Evolutionary conservation across 2,329 filamentous ascomycete genomes (phyloP), one percentile per base, ranked within the genome.

Genomic region (Fusarium denticulatum): DNA sequence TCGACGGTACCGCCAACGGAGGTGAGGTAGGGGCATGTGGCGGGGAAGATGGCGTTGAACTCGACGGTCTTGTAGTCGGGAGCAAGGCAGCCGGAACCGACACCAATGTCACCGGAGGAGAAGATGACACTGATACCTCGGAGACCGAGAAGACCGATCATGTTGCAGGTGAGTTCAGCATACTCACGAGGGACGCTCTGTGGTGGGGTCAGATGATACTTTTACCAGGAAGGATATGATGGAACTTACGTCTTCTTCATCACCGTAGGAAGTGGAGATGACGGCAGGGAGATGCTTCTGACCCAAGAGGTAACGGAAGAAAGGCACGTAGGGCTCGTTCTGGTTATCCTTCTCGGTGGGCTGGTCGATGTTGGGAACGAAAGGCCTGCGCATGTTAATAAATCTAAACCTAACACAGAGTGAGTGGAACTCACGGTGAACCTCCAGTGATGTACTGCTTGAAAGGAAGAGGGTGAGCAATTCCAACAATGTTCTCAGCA

Each of bases 1-100:
- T 87, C 85, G 3, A 83, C 80, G 0, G 88, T 89, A 15, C 86
- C 87, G 28, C 88, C 87, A 2, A 89, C 86, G 7, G 85, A 82
- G 1, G 86, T 88, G 26, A 89, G 79, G 73, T 85, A 28, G 80
- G 87, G 73, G 84, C 77, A 88, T 83, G 32, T 70, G 58, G 26
- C 86, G 80, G 60, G 81, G 80, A 20, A 82, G 69, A 78, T 85
- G 83, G 78, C 85, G 37, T 79, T 81, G 64, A 81, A 78, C 58
- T 77, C 75, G 36, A 74, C 74, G 20, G 76, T 78, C 43, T 72
- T 72, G 36, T 63, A 57, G 30, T 72, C 69, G 6, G 69, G 68
- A 13, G 64, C 69, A 0, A 72, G 63, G 11, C 69, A 72, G 11
- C 69, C 69, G 49, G 74, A 67, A 12, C 74, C 74, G 11, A 77